phyloP scores from a whole-genome alignment of 208 protist species.

The Wallacemonas sp. region DNA sequence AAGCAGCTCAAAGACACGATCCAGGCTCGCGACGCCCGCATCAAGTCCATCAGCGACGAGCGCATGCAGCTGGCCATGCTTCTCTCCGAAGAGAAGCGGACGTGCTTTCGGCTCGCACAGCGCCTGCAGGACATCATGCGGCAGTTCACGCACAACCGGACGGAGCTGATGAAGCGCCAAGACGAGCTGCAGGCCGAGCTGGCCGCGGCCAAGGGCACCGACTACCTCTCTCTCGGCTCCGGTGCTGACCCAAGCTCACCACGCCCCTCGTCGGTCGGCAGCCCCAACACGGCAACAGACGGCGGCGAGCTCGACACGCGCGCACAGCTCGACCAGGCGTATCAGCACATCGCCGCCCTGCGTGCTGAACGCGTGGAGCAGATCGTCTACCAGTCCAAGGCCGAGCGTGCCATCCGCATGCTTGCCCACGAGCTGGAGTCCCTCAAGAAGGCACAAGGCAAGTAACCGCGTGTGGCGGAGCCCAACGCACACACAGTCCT shows the following conservation, averaged over 20 bases:
- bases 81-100: conserved; percentile 68
- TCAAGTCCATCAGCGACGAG: conserved; percentile 57
- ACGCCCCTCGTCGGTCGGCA: neutral
- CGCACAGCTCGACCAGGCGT: conserved; percentile 33
- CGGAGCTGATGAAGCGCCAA: conserved; percentile 28
- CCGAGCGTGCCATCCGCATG: conserved; percentile 73
- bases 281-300: neutral
- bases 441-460: conserved; percentile 7
- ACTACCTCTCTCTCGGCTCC: conserved; percentile 67
- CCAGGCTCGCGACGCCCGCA: conserved; percentile 36
- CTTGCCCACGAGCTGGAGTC: conserved; percentile 62
- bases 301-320: conserved; percentile 8
- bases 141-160: conserved; percentile 53
- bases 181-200: conserved; percentile 64
- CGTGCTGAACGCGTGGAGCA: conserved; percentile 60
- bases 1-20: conserved; percentile 53
- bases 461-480: neutral
- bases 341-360: conserved; percentile 39
- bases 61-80: conserved; percentile 57
- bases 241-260: conserved; percentile 14
- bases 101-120: conserved; percentile 64
- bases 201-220: conserved; percentile 60
- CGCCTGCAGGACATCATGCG: conserved; percentile 52
- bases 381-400: conserved; percentile 72
- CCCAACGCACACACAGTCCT: neutral